Evolutionary conservation across 805 yeast species (phyloP), one percentile per base, ranked within the genome.

Genomic region (Candida insectorum): DNA sequence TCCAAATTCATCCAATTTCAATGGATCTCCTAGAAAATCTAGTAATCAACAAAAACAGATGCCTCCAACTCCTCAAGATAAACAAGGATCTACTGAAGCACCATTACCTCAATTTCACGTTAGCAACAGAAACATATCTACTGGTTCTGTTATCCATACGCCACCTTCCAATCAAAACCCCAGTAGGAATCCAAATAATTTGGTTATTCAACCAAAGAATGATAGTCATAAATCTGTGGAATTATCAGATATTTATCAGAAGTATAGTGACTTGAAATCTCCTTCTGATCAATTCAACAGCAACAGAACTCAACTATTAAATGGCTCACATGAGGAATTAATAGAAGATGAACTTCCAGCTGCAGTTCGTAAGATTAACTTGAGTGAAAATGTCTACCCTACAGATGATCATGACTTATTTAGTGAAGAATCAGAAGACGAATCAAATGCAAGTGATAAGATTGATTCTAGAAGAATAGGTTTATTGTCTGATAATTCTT

Each of bases 191-290:
- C 37, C 29, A 11, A 35, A 33, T n/a, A 26, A 43, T 17, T 34
- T 43, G 26, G 24, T 13, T 7, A 34, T 43, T 15, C 36, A 40
- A 12, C 31, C 43, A 6, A 27, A 23, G 8, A 26, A 7, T 16
- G 49, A 51, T 18, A 48, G 47, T 26, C 69, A 62, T 44, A 48
- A 48, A 30, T 61, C 67, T 1, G 52, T 64, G n/a, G 67, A 62
- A 45, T 51, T 66, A 37, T 61, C 60, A 1, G 71, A 66, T 32
- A 66, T 66, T 17, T 66, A 66, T 43, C 69, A 64, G 26, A 66
- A 66, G 38, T 66, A 66, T 43, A 54, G 62, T 11, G 58, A 52
- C 4, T 59, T 66, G 27, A 51, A 58, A 31, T 44, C 65, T 6
- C 73, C 73, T 2, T 58, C 67, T 6, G 71, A 64, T 45, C 58